Base-by-base conservation (phyloP, 345 rosid genomes). In the Gossypium turneri region DNA sequence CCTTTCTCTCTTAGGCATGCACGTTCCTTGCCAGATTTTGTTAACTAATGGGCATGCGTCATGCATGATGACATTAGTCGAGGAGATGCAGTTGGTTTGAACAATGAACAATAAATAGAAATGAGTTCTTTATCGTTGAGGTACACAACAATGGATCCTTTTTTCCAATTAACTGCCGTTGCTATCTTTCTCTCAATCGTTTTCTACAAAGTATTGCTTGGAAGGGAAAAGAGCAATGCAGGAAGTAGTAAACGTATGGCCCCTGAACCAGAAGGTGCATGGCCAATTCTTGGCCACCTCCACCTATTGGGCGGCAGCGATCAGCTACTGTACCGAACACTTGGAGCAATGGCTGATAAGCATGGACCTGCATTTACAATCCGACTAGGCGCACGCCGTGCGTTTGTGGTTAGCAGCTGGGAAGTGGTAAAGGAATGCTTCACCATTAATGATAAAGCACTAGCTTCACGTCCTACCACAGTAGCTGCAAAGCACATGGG, bases 341-440 rank as follows among this genome's bases (percentile, higher is more conserved):
- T 79, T 17, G 76, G 82, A 45, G 76, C 67, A 12, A 53, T 79
- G 76, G 82, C 82, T 17, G 82, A 79, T 24, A 72, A 79, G 34
- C 65, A 67, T 9, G 79, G 82, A 10, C 67, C 82, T 48, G 77
- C 77, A 6, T 72, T 72, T 61, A 51, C 55, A 12, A 61, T 76
- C 20, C 69, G 58, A 43, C 80, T 80, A 7, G 77, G 82, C 59
- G 41, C 20, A 10, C 76, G 73, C 38, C 12, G 12, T 55, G 76
- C 73, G 50, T 58, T 79, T 71, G 82, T 79, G 16, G 76, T 79
- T 22, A 79, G 82, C 38, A 71, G 69, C 59, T 79, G 82, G 76
- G 79, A 75, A 53, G 53, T 75, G 16, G 76, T 16, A n/a, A 79
- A 79, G 65, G 79, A 79, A 57, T 79, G 82, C 76, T 75, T 75